Percentiles rank a stretch among this genome's conserved stretches.
These are phyloP conservation scores for Bruguiera sexangula DNA, from an alignment of 345 rosid species.

Conservation along the genomic window DNA sequence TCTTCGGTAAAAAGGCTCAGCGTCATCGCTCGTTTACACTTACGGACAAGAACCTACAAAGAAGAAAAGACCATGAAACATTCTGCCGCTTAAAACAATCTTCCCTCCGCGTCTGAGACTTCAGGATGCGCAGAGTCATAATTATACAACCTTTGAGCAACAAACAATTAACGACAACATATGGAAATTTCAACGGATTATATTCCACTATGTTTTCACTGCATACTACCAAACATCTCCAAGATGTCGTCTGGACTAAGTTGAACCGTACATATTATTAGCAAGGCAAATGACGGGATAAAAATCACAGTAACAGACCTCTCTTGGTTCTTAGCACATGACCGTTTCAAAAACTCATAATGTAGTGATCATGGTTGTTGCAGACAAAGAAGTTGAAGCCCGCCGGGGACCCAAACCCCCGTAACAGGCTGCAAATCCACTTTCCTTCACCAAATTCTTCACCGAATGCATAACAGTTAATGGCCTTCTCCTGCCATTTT, in stretches of 20 bases:
- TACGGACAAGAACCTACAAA: too few relatives aligned
- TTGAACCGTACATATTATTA: not conserved
- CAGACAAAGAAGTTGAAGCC: slow-evolving; percentile 90
- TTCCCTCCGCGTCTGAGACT: too few relatives aligned
- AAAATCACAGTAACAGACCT: not conserved
- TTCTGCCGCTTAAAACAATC: too few relatives aligned
- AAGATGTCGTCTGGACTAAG: too few relatives aligned
- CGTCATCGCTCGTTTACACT: too few relatives aligned
- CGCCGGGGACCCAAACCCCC: slow-evolving; percentile 91
- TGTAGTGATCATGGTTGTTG: slow-evolving; percentile 84
- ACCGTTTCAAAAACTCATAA: slow-evolving; percentile 78
- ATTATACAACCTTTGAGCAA: too few relatives aligned
- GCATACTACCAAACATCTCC: too few relatives aligned
- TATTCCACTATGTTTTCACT: too few relatives aligned
- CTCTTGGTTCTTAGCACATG: slow-evolving; percentile 51
- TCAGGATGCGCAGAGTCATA: not conserved
- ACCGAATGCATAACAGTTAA: slow-evolving; percentile 57
- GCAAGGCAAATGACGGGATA: slow-evolving; percentile 1
- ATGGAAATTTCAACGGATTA: too few relatives aligned
- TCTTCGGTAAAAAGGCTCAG: too few relatives aligned
- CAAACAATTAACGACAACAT: too few relatives aligned
- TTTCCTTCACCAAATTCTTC: slow-evolving; percentile 59
- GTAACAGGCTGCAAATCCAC: slow-evolving; percentile 74
- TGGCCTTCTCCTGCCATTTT: slow-evolving; percentile 54
- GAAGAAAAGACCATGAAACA: too few relatives aligned